Conservation (phyloP, 306 rosid species). For the Lupinus albus region DNA sequence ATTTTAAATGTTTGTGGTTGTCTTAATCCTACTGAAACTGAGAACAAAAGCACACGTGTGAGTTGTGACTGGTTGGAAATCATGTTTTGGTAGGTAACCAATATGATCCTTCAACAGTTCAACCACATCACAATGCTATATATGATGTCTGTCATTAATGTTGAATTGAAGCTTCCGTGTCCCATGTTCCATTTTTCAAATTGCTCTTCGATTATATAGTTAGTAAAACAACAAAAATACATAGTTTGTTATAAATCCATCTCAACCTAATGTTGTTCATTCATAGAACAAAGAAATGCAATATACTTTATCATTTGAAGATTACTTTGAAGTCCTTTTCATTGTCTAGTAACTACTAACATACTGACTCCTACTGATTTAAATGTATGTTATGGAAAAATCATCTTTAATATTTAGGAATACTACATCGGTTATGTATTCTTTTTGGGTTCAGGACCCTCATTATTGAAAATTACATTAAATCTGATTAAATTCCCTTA, state of each 20-base stretch:
- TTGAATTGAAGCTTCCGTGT: constrained; percentile 23
- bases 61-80: background rate
- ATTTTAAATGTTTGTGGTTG: background rate
- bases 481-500: too few species aligned
- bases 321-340: too few species aligned
- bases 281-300: background rate
- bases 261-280: background rate
- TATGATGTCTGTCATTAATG: constrained; percentile 22
- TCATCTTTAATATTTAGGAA: too few species aligned
- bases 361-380: too few species aligned
- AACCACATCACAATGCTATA: constrained; percentile 17
- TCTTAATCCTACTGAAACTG: background rate
- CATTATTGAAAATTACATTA: too few species aligned
- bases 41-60: background rate
- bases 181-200: background rate
- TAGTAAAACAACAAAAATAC: background rate
- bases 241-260: background rate
- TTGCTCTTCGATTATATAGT: background rate
- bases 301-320: too few species aligned
- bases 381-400: too few species aligned
- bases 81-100: constrained; percentile 40
- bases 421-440: too few species aligned
- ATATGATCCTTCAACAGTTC: constrained; percentile 24
- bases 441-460: too few species aligned
- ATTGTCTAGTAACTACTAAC: too few species aligned